Evolutionary conservation across 805 yeast species (phyloP).

Genomic region (Lachancea kluyveri): DNA sequence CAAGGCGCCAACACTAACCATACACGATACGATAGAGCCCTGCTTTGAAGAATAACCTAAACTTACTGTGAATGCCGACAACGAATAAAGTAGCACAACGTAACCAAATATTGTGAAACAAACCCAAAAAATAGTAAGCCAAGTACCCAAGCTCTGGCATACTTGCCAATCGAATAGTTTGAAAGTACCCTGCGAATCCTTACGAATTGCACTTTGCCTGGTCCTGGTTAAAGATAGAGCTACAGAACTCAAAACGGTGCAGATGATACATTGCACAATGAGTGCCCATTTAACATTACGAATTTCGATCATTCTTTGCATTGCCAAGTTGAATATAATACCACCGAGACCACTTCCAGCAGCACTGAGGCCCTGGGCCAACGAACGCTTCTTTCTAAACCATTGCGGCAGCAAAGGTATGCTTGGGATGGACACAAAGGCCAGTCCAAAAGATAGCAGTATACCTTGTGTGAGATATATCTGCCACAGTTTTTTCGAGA

Average conservation of each 20-base stretch:
- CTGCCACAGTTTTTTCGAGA: constrained; percentile 47
- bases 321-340: constrained; percentile 34
- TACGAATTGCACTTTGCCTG: constrained; percentile 25
- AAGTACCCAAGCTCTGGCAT: constrained; percentile 36
- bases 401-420: constrained; percentile 48
- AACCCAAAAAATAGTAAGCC: constrained; percentile 36
- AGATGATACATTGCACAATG: constrained; percentile 30
- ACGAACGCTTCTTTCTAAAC: constrained; percentile 44
- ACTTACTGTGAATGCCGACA: constrained; percentile 55
- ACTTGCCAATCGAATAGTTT: constrained; percentile 38
- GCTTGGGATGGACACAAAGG: constrained; percentile 42
- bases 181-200: too few relatives aligned
- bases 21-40: constrained; percentile 53
- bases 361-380: constrained; percentile 35
- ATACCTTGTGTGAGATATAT: constrained; percentile 52
- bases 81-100: constrained; percentile 50
- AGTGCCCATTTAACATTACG: constrained; percentile 32
- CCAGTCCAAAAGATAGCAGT: constrained; percentile 46
- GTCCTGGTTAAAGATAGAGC: constrained; percentile 30
- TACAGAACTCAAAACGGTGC: constrained; percentile 30
- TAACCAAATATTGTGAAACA: constrained; percentile 53
- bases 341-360: constrained; percentile 42
- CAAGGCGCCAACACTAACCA: constrained; percentile 52
- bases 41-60: constrained; percentile 50
- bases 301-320: constrained; percentile 30